Base-by-base conservation (phyloP, 345 rosid species). In the Iberis pinnata region DNA sequence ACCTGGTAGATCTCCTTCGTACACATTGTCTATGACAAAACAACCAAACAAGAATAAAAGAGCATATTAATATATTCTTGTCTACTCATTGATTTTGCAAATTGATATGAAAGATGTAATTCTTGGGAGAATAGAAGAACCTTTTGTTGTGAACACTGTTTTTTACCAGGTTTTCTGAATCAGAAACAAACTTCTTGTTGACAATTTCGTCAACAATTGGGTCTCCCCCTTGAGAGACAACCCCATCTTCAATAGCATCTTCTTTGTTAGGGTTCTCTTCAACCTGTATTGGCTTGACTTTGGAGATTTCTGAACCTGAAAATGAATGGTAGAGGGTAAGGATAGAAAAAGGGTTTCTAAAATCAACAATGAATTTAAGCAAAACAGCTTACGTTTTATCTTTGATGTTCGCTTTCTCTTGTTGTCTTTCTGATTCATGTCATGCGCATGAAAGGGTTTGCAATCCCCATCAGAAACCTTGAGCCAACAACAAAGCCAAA, bases 351-450 rank as follows among this genome's bases (percentile, higher is more conserved):
- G 3, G 8, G 7, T 43, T 41, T 42, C 18, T 18, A 25, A 31
- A 58, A 19, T 45, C 18, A 19, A 54, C 27, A 39, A 53, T 53
- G 13, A 54, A 53, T 41, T 26, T 40, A 24, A 11, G 52, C 11
- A 22, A 32, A 41, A 44, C 31, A 47, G 33, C 17, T 71, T 74
- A 78, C 84, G 4, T 71, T 31, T 68, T 35, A 29, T 59, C 67
- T 58, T 76, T 39, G 77, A 61, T 35, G 51, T 56, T 26, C 42
- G 60, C 61, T 65, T 80, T 72, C 72, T 64, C 44, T 67, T 75
- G 49, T 64, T 57, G 37, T 62, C 56, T 71, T 68, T 72, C 17
- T 65, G 52, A 27, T 40, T 64, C 15, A 15, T 64, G 2, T 51
- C 58, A 14, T 64, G 63, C 39, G 37, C 64, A 49, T 58, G 53